Percentiles rank a stretch among this genome's conserved stretches.
Conservation (phyloP, 2,329 filamentous ascomycete genomes). For the Davidsoniella virescens region DNA sequence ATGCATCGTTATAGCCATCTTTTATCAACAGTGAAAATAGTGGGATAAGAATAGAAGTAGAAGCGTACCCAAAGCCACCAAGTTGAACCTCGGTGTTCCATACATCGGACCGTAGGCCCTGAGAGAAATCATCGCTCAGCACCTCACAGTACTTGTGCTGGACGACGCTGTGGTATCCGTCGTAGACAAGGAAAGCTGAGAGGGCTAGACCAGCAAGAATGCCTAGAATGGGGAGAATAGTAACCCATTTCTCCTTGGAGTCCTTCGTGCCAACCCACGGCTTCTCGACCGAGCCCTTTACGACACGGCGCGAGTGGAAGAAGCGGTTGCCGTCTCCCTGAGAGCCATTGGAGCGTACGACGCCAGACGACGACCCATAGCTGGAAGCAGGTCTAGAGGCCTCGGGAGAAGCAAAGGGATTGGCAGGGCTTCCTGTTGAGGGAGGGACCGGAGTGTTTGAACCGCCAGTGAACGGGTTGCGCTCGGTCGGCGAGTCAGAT, state of each 20-base stretch:
- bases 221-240: conserved; percentile 59
- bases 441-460: conserved; percentile 21
- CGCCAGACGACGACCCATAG: conserved; percentile 28
- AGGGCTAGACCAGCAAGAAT: conserved; percentile 51
- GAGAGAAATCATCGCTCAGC: conserved; percentile 48
- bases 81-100: conserved; percentile 65
- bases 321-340: conserved; percentile 31
- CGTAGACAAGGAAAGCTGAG: conserved; percentile 57
- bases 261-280: conserved; percentile 62
- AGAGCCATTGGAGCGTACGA: conserved; percentile 20
- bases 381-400: conserved; percentile 31
- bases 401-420: conserved; percentile 31
- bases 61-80: conserved; percentile 56
- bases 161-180: conserved; percentile 54
- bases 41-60: not conserved
- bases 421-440: conserved; percentile 16
- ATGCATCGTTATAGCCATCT: conserved; percentile 2
- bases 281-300: conserved; percentile 57
- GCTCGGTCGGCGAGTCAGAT: conserved; percentile 27
- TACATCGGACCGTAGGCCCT: conserved; percentile 39
- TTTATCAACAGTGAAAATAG: not conserved
- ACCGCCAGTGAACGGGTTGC: conserved; percentile 27
- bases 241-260: conserved; percentile 73
- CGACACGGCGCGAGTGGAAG: conserved; percentile 58
- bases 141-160: conserved; percentile 59